A percentile compares a stretch with the other conserved stretches of the same genome.
phyloP scores from a whole-genome alignment of 768 basidiomycete species.

The Leccinum barrowsii region DNA sequence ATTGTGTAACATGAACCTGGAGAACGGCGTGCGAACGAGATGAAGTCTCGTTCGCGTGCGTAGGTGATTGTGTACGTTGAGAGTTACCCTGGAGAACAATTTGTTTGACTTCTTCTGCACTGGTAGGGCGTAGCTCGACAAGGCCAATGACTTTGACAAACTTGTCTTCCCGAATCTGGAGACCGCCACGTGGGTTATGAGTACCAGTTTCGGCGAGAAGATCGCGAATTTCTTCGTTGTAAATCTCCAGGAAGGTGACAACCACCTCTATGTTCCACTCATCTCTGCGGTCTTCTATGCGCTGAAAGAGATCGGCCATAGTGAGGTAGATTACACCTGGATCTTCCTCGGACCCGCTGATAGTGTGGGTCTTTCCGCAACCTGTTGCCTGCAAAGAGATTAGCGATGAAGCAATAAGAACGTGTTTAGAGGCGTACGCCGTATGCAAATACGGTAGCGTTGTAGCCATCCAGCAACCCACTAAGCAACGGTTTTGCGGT shows the following conservation, averaged over 20 bases:
- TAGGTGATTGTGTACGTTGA: constrained; percentile 88
- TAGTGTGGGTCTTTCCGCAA: constrained; percentile 99
- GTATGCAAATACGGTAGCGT: constrained; percentile 97
- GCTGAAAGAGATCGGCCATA: constrained; percentile 94
- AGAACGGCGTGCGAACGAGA: constrained; percentile 98
- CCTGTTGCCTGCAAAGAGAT: constrained; percentile 80
- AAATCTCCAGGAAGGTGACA: constrained; percentile 97
- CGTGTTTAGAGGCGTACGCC: constrained; percentile 59
- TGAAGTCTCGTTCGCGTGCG: constrained; percentile 94
- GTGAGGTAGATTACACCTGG: constrained; percentile 95
- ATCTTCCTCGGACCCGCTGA: constrained; percentile 84
- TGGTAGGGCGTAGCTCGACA: constrained; percentile 72
- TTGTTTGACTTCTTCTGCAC: constrained; percentile 90
- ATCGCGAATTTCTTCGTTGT: constrained; percentile 98
- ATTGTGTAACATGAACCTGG: constrained; percentile 89
- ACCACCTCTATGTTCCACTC: constrained; percentile 85
- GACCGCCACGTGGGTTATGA: constrained; percentile 68
- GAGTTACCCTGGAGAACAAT: constrained; percentile 88
- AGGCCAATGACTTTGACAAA: constrained; percentile 87
- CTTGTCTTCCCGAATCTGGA: constrained; percentile 93
- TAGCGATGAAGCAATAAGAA: constrained; percentile 4
- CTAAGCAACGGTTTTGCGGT: constrained; percentile 84
- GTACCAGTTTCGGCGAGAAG: constrained; percentile 76
- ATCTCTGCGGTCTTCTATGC: constrained; percentile 83
- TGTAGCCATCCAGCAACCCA: constrained; percentile 89